Evolutionary conservation across 169 alveolate genomes (phyloP), one percentile per base, ranked within the genome.

Genomic region (Cyclospora cayetanensis): DNA sequence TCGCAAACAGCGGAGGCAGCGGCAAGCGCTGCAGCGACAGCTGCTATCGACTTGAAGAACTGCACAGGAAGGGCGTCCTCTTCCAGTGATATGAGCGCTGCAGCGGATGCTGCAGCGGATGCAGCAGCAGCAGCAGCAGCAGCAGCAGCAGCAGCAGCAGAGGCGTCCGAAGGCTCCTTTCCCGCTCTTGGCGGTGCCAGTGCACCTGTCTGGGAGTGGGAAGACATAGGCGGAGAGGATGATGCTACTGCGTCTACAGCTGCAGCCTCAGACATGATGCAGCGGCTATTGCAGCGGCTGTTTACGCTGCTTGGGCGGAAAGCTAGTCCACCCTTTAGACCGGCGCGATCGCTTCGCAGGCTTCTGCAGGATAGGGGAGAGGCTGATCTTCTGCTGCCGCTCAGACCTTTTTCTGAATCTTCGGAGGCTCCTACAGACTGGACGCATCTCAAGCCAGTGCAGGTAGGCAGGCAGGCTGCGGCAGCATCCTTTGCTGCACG

Each of bases 311-410:
- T 55, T 7, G 70, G 70, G 25, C 70, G 70, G 7, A 55, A 55
- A 29, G 11, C 70, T 15, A 20, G 70, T 7, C 27, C 70, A 20
- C 70, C 70, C 70, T 11, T 55, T 5, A 55, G 27, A 55, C 34
- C 70, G n/a, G 70, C 70, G n/a, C 9, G 27, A 20, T 9, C 70
- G 7, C 9, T 55, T 29, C 15, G 70, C 34, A 20, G 70, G 70
- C 70, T 55, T 20, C 70, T 55, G 70, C 70, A 55, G 70, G 70
- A 55, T 22, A 55, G n/a, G n/a, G 70, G 70, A 55, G 70, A 55
- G 25, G 27, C 70, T 15, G 70, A 55, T 11, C n/a, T 55, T 5
- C 27, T 55, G 15, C 70, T 55, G 70, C 70, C 70, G 9, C 70
- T 55, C 31, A 55, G 70, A 29, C 70, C 70, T 22, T 55, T 55